Conservation (phyloP, 495 filamentous ascomycete species). For the Beverwykella pulmonaria region DNA sequence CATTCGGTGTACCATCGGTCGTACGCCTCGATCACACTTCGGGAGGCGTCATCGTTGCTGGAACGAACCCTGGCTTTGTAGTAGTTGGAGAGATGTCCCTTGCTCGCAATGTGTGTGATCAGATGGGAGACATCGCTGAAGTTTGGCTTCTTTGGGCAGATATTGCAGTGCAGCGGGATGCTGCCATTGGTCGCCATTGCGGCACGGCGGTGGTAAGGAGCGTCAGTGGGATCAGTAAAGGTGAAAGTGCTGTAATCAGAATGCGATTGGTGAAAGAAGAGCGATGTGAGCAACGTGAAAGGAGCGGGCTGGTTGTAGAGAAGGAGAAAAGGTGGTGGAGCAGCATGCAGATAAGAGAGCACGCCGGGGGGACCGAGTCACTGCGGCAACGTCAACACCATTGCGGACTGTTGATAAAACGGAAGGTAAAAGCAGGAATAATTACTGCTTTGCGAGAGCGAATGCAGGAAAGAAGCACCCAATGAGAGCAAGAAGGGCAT, state of each 20-base stretch:
- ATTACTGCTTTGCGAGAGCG: conserved; percentile 10
- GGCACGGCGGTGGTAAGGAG: conserved; percentile 15
- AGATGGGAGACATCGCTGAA: conserved; percentile 91
- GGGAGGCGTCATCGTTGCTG: conserved; percentile 56
- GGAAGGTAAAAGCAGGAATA: conserved; percentile 10
- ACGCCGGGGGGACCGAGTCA: neutral
- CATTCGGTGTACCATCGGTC: conserved; percentile 70
- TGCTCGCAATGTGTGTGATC: conserved; percentile 84
- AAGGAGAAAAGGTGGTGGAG: conserved; percentile 31
- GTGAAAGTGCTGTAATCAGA: conserved; percentile 27
- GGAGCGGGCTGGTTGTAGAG: conserved; percentile 35
- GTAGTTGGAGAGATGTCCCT: conserved; percentile 75
- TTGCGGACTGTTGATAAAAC: conserved; percentile 14
- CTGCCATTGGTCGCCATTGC: conserved; percentile 34
- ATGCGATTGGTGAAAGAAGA: conserved; percentile 18
- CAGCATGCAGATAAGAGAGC: conserved; percentile 14
- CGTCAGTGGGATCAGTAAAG: conserved; percentile 12
- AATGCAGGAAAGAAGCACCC: conserved; percentile 18
- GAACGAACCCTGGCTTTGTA: conserved; percentile 72
- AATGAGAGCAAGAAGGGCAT: conserved; percentile 4
- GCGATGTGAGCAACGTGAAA: conserved; percentile 23
- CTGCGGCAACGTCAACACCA: neutral
- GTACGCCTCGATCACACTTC: conserved; percentile 59
- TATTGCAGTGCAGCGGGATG: conserved; percentile 72
- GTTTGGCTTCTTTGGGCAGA: conserved; percentile 73